Base-by-base conservation (phyloP, 345 rosid genomes). In the Bretschneidera sinensis region DNA sequence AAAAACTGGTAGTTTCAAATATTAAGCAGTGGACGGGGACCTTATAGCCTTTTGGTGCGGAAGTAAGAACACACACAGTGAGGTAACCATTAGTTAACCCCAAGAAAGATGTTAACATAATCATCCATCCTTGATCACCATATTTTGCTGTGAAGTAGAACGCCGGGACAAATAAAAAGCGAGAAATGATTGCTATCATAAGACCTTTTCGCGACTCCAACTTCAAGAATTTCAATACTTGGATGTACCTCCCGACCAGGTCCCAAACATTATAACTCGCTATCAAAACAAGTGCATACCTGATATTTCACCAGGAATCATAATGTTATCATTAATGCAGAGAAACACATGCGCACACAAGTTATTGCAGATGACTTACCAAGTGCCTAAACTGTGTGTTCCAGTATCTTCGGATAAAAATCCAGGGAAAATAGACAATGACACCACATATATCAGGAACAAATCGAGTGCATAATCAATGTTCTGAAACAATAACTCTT, bases 81-180 rank as follows among this genome's bases (percentile, higher is more conserved):
- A 92, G 73, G 66, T 82, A 80, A 35, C 96, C 98, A 4, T 85
- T 85, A 35, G 73, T 79, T 59, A 89, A 62, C 21, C 98, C 98
- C 71, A 87, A 70, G 75, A 92, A 71, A 17, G 81, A 82, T 3
- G 95, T 87, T 24, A 89, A 77, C 72, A 85, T 60, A 39, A 87
- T 76, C 97, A 87, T 92, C 92, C 87, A 92, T 22, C 98, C 98
- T 55, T 89, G 91, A 58, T 78, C 86, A 0, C 83, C 98, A 6
- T 83, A 87, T 61, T 78, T 89, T 9, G 89, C 89, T 0, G 91
- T 85, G 66, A 89, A 82, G 67, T 92, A 92, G 71, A 92, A 89
- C 0, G 89, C 91, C 0, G 97, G 97, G 18, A 87, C 24, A 3
- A 92, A 75, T 43, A 78, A 48, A 45, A 81, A 71, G 9, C 97